phyloP scores from a whole-genome alignment of 1,139 yeast species.

The Yamadazyma taylorii region DNA sequence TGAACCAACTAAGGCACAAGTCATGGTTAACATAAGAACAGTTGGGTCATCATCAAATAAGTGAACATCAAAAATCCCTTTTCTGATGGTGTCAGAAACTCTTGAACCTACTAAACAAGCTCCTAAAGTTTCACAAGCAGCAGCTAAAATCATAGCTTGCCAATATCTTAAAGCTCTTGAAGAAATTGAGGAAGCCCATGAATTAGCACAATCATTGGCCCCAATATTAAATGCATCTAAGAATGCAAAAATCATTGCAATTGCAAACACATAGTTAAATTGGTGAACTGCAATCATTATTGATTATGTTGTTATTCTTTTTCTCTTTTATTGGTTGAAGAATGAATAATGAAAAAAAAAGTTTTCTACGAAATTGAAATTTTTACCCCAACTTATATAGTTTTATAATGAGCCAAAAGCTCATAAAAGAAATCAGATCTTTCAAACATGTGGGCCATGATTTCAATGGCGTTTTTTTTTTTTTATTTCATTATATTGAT shows the following conservation, averaged over 20 bases:
- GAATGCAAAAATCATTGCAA: conserved; percentile 70
- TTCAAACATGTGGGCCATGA: not conserved
- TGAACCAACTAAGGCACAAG: conserved; percentile 76
- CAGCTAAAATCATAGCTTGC: conserved; percentile 75
- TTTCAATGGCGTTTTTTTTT: too few relatives aligned
- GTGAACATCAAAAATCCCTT: conserved; percentile 54
- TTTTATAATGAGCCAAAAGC: too few relatives aligned
- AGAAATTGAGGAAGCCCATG: conserved; percentile 73
- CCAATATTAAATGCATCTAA: conserved; percentile 84
- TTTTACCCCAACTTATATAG: too few relatives aligned
- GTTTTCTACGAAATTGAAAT: too few relatives aligned
- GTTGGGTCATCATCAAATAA: conserved; percentile 59
- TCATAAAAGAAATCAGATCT: too few relatives aligned
- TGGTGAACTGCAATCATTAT: conserved; percentile 43
- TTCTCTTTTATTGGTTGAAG: not conserved
- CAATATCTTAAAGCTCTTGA: conserved; percentile 68
- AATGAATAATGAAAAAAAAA: too few relatives aligned
- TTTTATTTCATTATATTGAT: too few relatives aligned
- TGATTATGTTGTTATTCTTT: too few relatives aligned
- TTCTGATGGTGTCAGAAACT: conserved; percentile 68
- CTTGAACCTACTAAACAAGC: conserved; percentile 73
- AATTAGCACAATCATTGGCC: conserved; percentile 82
- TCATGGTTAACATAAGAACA: conserved; percentile 71
- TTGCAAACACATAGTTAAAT: conserved; percentile 66
- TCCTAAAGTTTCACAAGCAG: conserved; percentile 68